Percentiles rank a stretch among this genome's conserved stretches.
Conservation (phyloP, 139 green algal species). For the Zygnema circumcarinatum region DNA sequence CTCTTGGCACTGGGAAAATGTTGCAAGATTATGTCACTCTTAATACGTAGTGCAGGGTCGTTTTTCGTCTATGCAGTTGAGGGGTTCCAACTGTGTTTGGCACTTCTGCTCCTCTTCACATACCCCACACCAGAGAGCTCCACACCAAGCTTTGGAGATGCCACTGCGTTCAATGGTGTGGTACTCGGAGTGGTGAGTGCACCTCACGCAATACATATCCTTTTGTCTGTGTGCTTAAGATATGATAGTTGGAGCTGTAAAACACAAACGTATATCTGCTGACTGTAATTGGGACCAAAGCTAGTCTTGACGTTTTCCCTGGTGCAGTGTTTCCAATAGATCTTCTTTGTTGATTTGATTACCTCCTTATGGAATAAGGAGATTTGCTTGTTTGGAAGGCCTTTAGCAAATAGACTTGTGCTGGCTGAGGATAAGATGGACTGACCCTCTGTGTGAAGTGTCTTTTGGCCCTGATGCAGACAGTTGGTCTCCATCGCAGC, state of each 20-base stretch:
- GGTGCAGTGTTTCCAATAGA: neutral
- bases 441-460: too few relatives aligned
- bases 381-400: neutral
- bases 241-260: neutral
- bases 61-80: conserved; percentile 30
- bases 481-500: neutral
- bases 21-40: too few relatives aligned
- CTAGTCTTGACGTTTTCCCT: neutral
- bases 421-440: too few relatives aligned
- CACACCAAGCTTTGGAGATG: conserved; percentile 34
- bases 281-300: neutral
- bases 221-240: neutral
- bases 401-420: too few relatives aligned
- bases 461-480: too few relatives aligned
- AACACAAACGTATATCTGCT: neutral
- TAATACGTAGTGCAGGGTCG: neutral
- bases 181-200: conserved; percentile 38
- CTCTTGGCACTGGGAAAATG: too few relatives aligned
- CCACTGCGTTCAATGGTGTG: conserved; percentile 37
- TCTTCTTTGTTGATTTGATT: neutral
- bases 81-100: conserved; percentile 12
- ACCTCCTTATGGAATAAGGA: neutral
- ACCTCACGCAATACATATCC: neutral
- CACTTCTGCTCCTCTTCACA: conserved; percentile 7
- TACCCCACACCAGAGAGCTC: conserved; percentile 12